A percentile compares a stretch with the other conserved stretches of the same genome.
Conservation (phyloP, 306 rosid genomes). For the Sphenostylis stenocarpa region DNA sequence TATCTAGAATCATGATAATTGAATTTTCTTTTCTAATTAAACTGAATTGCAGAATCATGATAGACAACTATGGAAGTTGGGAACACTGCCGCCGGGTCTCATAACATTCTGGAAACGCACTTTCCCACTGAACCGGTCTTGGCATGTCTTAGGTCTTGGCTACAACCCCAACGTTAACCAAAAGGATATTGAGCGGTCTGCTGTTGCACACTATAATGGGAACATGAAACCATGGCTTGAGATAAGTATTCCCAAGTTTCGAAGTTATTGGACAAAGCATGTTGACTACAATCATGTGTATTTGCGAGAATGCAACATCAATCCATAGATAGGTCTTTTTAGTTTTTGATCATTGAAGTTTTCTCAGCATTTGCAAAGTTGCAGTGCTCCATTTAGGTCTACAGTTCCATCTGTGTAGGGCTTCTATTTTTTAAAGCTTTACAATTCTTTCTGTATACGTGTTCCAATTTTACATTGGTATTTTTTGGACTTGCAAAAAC, state of each 20-base stretch:
- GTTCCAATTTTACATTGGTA: slow-evolving; percentile 18
- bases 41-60: slow-evolving; percentile 65
- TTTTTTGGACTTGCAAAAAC: slow-evolving; percentile 23
- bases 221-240: slow-evolving; percentile 99
- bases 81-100: slow-evolving; percentile 95
- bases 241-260: slow-evolving; percentile 84
- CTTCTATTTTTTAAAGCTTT: slow-evolving; percentile 39
- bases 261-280: slow-evolving; percentile 70
- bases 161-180: slow-evolving; percentile 68
- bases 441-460: slow-evolving; percentile 61
- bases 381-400: slow-evolving; percentile 43
- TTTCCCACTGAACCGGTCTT: slow-evolving; percentile 63
- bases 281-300: slow-evolving; percentile 66
- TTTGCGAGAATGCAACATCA: slow-evolving; percentile 90
- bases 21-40: slow-evolving; percentile 15
- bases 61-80: slow-evolving; percentile 94
- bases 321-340: slow-evolving; percentile 50
- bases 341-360: slow-evolving; percentile 30
- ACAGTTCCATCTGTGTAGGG: slow-evolving; percentile 48
- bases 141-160: slow-evolving; percentile 94
- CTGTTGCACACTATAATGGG: slow-evolving; percentile 89
- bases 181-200: slow-evolving; percentile 71
- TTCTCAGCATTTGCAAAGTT: slow-evolving; percentile 27
- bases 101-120: slow-evolving; percentile 94
- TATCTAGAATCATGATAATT: neutral